Conservation (phyloP, 305 asterid genomes). For the Salvia sclarea region DNA sequence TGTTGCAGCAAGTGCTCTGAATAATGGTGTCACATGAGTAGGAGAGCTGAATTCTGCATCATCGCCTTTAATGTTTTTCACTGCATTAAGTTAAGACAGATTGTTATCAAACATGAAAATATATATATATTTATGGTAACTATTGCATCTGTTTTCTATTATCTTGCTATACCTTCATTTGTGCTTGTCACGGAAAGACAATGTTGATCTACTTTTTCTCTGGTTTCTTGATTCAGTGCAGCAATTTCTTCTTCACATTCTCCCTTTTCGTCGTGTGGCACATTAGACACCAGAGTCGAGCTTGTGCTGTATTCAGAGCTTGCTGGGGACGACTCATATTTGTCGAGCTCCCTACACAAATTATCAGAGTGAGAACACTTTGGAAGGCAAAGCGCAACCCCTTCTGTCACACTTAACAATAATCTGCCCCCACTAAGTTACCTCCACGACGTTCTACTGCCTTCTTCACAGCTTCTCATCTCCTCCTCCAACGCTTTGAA, state of each 20-base stretch:
- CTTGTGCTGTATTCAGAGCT: constrained; percentile 61
- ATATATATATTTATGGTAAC: background rate
- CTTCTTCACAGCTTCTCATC: constrained; percentile 45
- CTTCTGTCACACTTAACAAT: too few relatives aligned
- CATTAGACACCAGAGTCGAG: constrained; percentile 46
- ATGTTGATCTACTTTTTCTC: constrained; percentile 37
- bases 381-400: constrained; percentile 27
- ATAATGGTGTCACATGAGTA: constrained; percentile 69
- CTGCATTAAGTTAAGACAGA: too few relatives aligned
- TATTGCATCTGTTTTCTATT: background rate
- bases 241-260: constrained; percentile 49
- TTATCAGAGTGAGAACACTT: constrained; percentile 27
- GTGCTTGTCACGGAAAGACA: constrained; percentile 38
- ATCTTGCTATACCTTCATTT: constrained; percentile 45
- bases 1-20: constrained; percentile 81
- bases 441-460: constrained; percentile 64
- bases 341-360: constrained; percentile 58
- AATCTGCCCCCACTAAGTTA: constrained; percentile 33
- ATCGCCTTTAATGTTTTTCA: constrained; percentile 33
- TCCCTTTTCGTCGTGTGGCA: constrained; percentile 41
- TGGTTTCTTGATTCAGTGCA: constrained; percentile 39
- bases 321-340: constrained; percentile 41
- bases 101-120: constrained; percentile 17
- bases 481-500: constrained; percentile 57
- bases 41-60: constrained; percentile 66